Base-by-base conservation (phyloP, 352 stramenopile species). In the Achlya hypogyna region DNA sequence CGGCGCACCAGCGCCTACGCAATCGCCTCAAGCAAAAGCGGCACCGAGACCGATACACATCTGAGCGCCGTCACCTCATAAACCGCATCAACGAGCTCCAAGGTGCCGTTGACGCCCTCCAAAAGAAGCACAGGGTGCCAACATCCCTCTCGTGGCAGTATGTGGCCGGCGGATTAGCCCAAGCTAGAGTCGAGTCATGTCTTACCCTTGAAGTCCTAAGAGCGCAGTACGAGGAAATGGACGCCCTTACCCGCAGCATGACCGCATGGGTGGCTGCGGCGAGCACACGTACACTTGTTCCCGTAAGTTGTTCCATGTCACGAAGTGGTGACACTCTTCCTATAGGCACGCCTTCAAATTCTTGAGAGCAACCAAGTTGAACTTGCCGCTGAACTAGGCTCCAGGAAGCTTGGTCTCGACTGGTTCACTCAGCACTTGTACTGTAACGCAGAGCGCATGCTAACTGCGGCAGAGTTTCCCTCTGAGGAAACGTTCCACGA, bases 381-480 rank as follows among this genome's bases (percentile, higher is more conserved):
- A 12, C 47, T 65, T 4, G 27, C n/a, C 22, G 42, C 25, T 31
- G 25, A 65, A 27, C 59, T 38, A 23, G 12, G 23, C 12, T 38
- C 59, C 8, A 6, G 38, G 27, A 65, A 53, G 29, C 59, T 65
- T 4, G 59, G 59, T 28, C 42, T 65, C 25, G 59, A 65, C 59
- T 65, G 59, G 59, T 53, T 65, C 29, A 65, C 59, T 12, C 59
- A 65, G 28, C 59, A 65, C 20, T 27, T 65, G 27, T 65, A 65
- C 47, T 22, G 58, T n/a, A 65, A 65, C 32, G 28, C 59, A n/a
- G 38, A 65, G 20, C 34, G 10, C 16, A 65, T 65, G n/a, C 38
- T 56, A 25, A 12, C 28, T 14, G 12, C 28, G 12, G 25, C n/a
- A 25, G 42, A 35, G 16, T 56, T 65, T 65, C 59, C 59, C 25